phyloP scores from a whole-genome alignment of 1,139 yeast genomes.

The Pichia sp. region DNA sequence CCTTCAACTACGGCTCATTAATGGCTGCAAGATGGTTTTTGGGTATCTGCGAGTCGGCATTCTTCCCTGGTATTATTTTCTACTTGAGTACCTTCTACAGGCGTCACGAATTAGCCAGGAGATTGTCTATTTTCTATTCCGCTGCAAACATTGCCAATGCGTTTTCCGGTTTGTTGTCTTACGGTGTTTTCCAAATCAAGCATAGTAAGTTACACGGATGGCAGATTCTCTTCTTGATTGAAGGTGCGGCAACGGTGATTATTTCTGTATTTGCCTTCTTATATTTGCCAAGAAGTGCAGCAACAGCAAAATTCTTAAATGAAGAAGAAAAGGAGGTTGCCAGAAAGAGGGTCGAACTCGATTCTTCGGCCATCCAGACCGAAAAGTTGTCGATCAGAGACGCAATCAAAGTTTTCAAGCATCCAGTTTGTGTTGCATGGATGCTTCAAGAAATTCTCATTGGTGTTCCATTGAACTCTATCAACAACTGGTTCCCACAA shows the following conservation, averaged over 20 bases:
- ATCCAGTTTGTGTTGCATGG: conserved; percentile 47
- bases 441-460: conserved; percentile 42
- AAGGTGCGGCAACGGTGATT: conserved; percentile 42
- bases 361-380: conserved; percentile 43
- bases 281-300: conserved; percentile 39
- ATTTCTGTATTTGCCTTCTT: conserved; percentile 40
- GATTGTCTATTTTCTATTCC: conserved; percentile 47
- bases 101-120: conserved; percentile 42
- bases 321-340: conserved; percentile 45
- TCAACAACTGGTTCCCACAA: conserved; percentile 50
- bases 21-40: conserved; percentile 49
- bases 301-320: conserved; percentile 21
- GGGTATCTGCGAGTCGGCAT: conserved; percentile 58
- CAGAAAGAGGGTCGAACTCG: conserved; percentile 35
- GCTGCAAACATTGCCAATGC: conserved; percentile 51
- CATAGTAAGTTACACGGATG: conserved; percentile 37
- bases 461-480: conserved; percentile 47
- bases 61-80: conserved; percentile 51
- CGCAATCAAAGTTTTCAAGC: conserved; percentile 47
- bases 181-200: conserved; percentile 34
- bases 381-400: conserved; percentile 41
- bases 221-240: conserved; percentile 50
- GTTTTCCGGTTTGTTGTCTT: conserved; percentile 45
- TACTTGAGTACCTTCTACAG: conserved; percentile 46
- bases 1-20: conserved; percentile 44